These are phyloP conservation scores for Salix koriyanagi DNA, from an alignment of 345 rosid species.

Conservation along the genomic window DNA sequence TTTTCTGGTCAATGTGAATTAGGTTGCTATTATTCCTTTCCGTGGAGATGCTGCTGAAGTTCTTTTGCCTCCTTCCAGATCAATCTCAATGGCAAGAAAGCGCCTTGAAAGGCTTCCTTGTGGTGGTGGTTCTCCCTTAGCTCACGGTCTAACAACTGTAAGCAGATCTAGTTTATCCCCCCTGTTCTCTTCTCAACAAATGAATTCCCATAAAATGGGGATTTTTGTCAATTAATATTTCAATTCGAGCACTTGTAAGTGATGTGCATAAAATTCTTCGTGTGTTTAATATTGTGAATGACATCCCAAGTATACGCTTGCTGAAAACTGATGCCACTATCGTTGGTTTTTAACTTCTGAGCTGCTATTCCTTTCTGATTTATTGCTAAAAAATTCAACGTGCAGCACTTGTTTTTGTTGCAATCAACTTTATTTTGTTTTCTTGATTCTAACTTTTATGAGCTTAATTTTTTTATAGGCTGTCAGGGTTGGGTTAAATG, in stretches of 20 bases:
- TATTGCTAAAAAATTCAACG: neutral
- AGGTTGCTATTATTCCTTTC: conserved; percentile 95
- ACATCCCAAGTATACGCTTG: neutral
- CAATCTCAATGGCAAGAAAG: conserved; percentile 95
- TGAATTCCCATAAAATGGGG: no score
- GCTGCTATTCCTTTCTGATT: no score
- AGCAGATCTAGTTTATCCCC: conserved; percentile 13
- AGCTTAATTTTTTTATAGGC: conserved; percentile 40
- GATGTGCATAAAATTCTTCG: neutral
- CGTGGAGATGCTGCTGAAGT: conserved; percentile 96
- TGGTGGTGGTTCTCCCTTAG: conserved; percentile 97
- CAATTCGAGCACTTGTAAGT: neutral
- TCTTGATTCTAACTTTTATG: conserved; percentile 9
- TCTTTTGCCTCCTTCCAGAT: conserved; percentile 91
- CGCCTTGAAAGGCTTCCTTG: conserved; percentile 98
- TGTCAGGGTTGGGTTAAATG: conserved; percentile 89
- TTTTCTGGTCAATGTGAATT: conserved; percentile 20
- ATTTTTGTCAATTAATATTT: neutral
- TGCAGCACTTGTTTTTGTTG: neutral
- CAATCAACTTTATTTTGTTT: neutral
- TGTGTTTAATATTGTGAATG: neutral
- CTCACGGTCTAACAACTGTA: conserved; percentile 96
- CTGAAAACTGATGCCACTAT: neutral
- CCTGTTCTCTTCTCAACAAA: neutral
- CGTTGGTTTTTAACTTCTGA: neutral